Percentiles rank a stretch among this genome's conserved stretches.
Conservation (phyloP, 2,329 filamentous ascomycete species). For the Alternaria brassicicola region DNA sequence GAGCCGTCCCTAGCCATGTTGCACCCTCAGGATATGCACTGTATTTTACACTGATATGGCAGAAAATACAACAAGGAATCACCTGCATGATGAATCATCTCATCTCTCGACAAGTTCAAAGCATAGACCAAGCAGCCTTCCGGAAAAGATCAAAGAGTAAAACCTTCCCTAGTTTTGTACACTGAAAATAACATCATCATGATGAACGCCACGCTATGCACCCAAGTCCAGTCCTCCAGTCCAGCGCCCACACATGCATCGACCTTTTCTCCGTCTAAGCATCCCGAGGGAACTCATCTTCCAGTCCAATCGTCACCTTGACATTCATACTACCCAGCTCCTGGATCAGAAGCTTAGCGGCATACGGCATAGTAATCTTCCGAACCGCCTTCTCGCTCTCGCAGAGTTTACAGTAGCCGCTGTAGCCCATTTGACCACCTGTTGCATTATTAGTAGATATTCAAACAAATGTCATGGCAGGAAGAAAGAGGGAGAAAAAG, state of each 20-base stretch:
- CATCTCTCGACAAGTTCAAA: too few relatives aligned
- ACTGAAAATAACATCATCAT: neutral
- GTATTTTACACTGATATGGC: neutral
- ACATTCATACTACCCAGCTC: slow-evolving; percentile 99
- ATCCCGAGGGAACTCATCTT: slow-evolving; percentile 81
- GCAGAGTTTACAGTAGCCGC: slow-evolving; percentile 93
- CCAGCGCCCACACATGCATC: slow-evolving; percentile 6
- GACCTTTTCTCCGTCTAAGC: neutral
- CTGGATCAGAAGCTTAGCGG: slow-evolving; percentile 93
- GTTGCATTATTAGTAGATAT: neutral
- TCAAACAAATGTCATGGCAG: too few relatives aligned
- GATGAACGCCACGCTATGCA: slow-evolving; percentile 28
- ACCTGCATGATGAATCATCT: too few relatives aligned
- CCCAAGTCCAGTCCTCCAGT: neutral
- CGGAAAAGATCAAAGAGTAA: neutral
- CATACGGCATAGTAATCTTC: slow-evolving; percentile 96
- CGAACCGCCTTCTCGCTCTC: slow-evolving; percentile 82
- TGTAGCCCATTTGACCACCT: slow-evolving; percentile 87
- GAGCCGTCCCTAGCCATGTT: too few relatives aligned
- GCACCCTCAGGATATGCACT: too few relatives aligned
- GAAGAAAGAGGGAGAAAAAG: too few relatives aligned
- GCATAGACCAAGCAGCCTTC: neutral
- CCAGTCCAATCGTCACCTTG: slow-evolving; percentile 86
- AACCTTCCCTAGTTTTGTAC: neutral
- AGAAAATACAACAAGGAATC: too few relatives aligned